Base-by-base conservation (phyloP, 305 asterid species). In the Andrographis paniculata region DNA sequence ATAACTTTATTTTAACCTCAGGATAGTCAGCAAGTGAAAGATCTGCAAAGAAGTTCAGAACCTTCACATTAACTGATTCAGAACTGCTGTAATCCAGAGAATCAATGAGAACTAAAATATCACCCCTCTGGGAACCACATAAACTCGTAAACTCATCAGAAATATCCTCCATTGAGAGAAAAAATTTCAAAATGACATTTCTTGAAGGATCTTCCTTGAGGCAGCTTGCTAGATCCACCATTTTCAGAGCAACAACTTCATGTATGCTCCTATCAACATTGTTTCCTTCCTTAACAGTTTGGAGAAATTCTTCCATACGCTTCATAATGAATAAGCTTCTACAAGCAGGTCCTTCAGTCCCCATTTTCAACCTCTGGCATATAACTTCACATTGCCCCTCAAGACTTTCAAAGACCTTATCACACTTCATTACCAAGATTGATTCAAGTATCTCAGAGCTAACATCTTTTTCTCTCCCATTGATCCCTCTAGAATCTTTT, bases 11-110 rank as follows among this genome's bases (percentile, higher is more conserved):
- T 59, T 70, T 92, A 30, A 92, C 64, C 56, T 67, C 80, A 48
- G 76, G 63, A 50, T 63, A 66, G 46, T 72, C 93, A 49, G 76
- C 86, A 15, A 93, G 77, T 42, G 87, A 50, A 59, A 87, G 82
- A 54, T 81, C 93, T 45, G 74, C 74, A 68, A 92, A 84, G 62
- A 92, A 80, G 73, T 76, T 72, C 61, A 87, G 89, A 53, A 87
- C 95, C 68, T 70, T 84, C 46, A 58, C 57, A 68, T 79, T 81
- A 54, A 82, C 87, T 56, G 73, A 66, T 61, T 92, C 97, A 17
- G 99, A 84, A 60, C 42, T 68, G 64, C 99, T 81, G 48, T 62
- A 56, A 58, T 75, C 82, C 37, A 92, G 65, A 57, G 84, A 73
- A 75, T 79, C 97, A 66, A 92, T 70, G 52, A 92, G 66, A 58